Evolutionary conservation across 1,284 basidiomycete species (phyloP).

Genomic region (Heterobasidion parviporum): DNA sequence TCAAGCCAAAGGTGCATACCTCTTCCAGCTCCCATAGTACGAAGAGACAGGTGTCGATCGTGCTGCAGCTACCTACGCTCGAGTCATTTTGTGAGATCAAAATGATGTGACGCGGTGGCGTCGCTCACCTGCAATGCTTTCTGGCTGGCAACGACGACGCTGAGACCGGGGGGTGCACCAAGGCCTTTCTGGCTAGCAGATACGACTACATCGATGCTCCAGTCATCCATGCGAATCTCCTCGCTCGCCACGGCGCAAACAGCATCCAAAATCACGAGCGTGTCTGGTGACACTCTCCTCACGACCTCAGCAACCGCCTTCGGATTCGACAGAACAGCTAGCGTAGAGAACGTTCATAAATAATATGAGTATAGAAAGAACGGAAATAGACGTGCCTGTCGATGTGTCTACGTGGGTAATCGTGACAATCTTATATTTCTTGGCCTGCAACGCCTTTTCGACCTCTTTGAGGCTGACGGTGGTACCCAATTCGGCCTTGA

Average conservation of each 20-base stretch:
- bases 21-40: conserved; percentile 91
- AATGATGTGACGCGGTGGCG: not conserved
- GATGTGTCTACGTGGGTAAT: conserved; percentile 96
- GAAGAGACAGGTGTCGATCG: conserved; percentile 66
- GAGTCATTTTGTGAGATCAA: not conserved
- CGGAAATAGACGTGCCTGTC: conserved; percentile 42
- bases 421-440: conserved; percentile 87
- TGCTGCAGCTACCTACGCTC: conserved; percentile 49
- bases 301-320: conserved; percentile 75
- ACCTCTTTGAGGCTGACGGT: conserved; percentile 60
- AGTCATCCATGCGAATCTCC: conserved; percentile 91
- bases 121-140: conserved; percentile 61
- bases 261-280: conserved; percentile 84
- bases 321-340: conserved; percentile 81
- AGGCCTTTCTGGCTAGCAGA: conserved; percentile 95
- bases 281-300: conserved; percentile 75
- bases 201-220: conserved; percentile 88
- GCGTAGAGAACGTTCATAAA: conserved; percentile 2
- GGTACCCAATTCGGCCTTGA: conserved; percentile 79
- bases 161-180: conserved; percentile 90
- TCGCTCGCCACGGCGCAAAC: conserved; percentile 97
- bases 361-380: not conserved
- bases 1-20: conserved; percentile 27
- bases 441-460: conserved; percentile 68
- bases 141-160: conserved; percentile 77